Evolutionary conservation across 1,284 basidiomycete species (phyloP), one percentile per base, ranked within the genome.

Genomic region (Cryptococcus sp.): DNA sequence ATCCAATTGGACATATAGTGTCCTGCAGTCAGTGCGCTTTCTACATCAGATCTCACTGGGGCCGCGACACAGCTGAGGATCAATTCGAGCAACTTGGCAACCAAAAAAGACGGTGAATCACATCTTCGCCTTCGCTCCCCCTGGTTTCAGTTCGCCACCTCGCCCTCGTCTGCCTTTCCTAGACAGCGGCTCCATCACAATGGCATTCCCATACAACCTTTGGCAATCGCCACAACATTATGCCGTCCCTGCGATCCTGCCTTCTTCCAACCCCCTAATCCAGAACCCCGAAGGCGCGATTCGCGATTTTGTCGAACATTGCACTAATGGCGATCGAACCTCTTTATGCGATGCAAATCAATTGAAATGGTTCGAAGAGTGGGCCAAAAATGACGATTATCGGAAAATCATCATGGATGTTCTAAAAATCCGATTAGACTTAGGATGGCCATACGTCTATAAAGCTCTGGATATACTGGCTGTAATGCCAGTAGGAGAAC

Each of bases 401-500:
- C 50, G 59, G 22, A 70, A 70, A 45, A 49, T 64, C 46, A 67
- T 73, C 42, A 54, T 69, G 55, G 63, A 59, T 1, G 66, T 70
- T 0, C 31, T 69, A 45, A 69, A 65, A 46, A 46, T 32, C 24
- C 66, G 71, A 19, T 57, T 73, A n/a, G 60, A 56, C n/a, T 55
- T 64, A 2, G 49, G 43, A 2, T 73, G 71, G 71, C 71, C 71
- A 2, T 64, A 64, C 60, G 67, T 67, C 52, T 71, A 70, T 60
- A 69, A 70, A 49, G 69, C 66, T 1, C 59, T 73, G 19, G 61
- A 67, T n/a, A 22, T 66, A 1, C 59, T 67, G 23, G 39, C 31
- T 7, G 50, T 58, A 32, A 57, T 69, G 54, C 64, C 66, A 2
- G 50, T 48, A 2, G 28, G 32, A 2, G 62, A 57, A 18, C 46